A percentile compares a stretch with the other conserved stretches of the same genome.
These are phyloP conservation scores for Cryomyces minteri DNA, from an alignment of 495 filamentous ascomycete genomes.

Conservation along the genomic window DNA sequence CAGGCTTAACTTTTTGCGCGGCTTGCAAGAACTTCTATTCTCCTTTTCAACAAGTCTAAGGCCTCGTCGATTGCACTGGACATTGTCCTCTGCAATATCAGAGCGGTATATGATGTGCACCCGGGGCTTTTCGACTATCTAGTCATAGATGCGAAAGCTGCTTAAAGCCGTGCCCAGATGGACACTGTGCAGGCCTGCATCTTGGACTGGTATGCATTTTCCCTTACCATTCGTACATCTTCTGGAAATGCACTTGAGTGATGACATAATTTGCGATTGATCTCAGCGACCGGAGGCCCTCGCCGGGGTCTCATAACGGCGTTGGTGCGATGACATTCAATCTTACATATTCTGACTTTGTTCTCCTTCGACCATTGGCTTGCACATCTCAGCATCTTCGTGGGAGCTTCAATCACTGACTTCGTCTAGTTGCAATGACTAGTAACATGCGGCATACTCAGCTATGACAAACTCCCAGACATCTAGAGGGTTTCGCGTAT, in stretches of 20 bases:
- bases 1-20: background rate
- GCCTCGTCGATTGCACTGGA: too few relatives aligned
- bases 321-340: slow-evolving; percentile 59
- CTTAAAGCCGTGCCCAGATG: too few relatives aligned
- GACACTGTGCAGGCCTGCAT: too few relatives aligned
- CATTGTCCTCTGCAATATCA: too few relatives aligned
- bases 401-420: slow-evolving; percentile 1
- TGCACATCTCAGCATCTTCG: slow-evolving; percentile 3
- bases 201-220: too few relatives aligned
- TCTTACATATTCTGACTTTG: slow-evolving; percentile 48
- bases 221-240: too few relatives aligned
- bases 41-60: too few relatives aligned
- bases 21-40: background rate
- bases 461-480: background rate
- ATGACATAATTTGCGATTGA: slow-evolving; percentile 99
- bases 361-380: slow-evolving; percentile 1
- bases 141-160: too few relatives aligned
- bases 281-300: slow-evolving; percentile 53
- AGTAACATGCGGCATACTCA: background rate
- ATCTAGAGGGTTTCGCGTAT: background rate
- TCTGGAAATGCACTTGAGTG: slow-evolving; percentile 10
- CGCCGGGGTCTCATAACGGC: slow-evolving; percentile 71
- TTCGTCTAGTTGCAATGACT: background rate
- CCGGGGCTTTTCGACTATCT: too few relatives aligned
- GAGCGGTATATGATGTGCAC: too few relatives aligned